phyloP scores from a whole-genome alignment of 805 yeast species.

The Candida silvicultrix region DNA sequence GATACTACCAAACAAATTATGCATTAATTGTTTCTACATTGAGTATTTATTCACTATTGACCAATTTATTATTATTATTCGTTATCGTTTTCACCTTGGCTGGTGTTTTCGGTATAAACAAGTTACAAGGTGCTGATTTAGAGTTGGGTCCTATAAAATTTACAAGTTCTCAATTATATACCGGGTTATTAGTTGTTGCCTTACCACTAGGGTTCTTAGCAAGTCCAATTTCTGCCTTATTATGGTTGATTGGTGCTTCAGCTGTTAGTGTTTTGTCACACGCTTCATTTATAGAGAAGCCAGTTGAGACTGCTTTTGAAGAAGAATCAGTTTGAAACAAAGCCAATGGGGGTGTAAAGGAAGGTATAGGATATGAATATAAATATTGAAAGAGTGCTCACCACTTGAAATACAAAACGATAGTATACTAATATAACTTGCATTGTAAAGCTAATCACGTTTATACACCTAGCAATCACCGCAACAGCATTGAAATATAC shows the following conservation, averaged over 20 bases:
- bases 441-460: no score
- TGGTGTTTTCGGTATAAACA: conserved; percentile 75
- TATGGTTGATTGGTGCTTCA: conserved; percentile 90
- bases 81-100: conserved; percentile 68
- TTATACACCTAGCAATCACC: conserved; percentile 11
- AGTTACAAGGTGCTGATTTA: conserved; percentile 77
- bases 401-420: no score
- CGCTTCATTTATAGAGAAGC: conserved; percentile 90
- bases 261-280: conserved; percentile 75
- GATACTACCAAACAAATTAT: conserved; percentile 85
- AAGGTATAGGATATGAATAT: no score
- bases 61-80: conserved; percentile 78
- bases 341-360: neutral
- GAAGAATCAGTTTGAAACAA: conserved; percentile 42
- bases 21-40: conserved; percentile 63
- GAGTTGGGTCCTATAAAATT: conserved; percentile 61
- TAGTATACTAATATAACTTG: no score
- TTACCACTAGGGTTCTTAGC: conserved; percentile 83
- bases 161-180: conserved; percentile 76
- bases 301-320: conserved; percentile 89
- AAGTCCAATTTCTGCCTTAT: conserved; percentile 79
- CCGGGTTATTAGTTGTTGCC: conserved; percentile 69
- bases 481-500: conserved; percentile 24
- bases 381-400: no score
- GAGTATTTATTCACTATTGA: conserved; percentile 78